Percentiles rank a stretch among this genome's conserved stretches.
phyloP scores from a whole-genome alignment of 1,139 yeast genomes.

The Suhomyces panamericanus region DNA sequence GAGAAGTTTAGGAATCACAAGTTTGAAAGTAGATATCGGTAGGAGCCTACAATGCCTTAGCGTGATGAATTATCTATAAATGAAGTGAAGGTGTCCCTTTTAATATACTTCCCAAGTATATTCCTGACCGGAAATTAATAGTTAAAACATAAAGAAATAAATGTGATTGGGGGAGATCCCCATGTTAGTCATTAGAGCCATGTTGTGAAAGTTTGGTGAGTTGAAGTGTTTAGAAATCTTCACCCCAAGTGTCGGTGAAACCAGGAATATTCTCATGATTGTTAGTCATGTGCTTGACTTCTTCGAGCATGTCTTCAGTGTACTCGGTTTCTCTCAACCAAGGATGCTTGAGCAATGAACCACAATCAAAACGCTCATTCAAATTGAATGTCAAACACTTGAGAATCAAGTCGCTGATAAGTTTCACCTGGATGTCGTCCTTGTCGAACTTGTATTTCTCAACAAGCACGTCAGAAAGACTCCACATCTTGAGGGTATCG shows the following conservation, averaged over 20 bases:
- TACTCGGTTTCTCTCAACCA: slow-evolving; percentile 50
- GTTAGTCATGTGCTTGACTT: slow-evolving; percentile 13
- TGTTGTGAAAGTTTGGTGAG: not conserved
- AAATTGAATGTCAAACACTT: slow-evolving; percentile 76
- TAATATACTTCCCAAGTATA: slow-evolving; percentile 4
- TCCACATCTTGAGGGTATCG: slow-evolving; percentile 67
- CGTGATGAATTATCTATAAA: slow-evolving; percentile 6
- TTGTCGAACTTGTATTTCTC: slow-evolving; percentile 66
- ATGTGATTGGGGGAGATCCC: not conserved
- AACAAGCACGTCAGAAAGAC: slow-evolving; percentile 59
- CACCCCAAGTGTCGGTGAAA: slow-evolving; percentile 25
- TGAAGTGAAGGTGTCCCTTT: slow-evolving; percentile 4
- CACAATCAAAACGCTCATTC: slow-evolving; percentile 40
- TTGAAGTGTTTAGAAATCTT: slow-evolving; percentile 7
- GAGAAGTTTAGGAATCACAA: slow-evolving; percentile 9
- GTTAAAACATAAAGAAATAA: slow-evolving; percentile 4
- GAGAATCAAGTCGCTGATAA: slow-evolving; percentile 46
- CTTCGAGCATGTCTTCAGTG: slow-evolving; percentile 55
- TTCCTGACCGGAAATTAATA: slow-evolving; percentile 1
- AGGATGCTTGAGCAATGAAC: slow-evolving; percentile 54
- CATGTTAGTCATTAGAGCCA: not conserved
- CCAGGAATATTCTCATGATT: slow-evolving; percentile 29
- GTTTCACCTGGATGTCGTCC: slow-evolving; percentile 21
- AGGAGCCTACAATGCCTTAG: not conserved
- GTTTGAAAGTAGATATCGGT: slow-evolving; percentile 1